Conservation (phyloP, 495 filamentous ascomycete genomes). For the Aspergillus asperescens region DNA sequence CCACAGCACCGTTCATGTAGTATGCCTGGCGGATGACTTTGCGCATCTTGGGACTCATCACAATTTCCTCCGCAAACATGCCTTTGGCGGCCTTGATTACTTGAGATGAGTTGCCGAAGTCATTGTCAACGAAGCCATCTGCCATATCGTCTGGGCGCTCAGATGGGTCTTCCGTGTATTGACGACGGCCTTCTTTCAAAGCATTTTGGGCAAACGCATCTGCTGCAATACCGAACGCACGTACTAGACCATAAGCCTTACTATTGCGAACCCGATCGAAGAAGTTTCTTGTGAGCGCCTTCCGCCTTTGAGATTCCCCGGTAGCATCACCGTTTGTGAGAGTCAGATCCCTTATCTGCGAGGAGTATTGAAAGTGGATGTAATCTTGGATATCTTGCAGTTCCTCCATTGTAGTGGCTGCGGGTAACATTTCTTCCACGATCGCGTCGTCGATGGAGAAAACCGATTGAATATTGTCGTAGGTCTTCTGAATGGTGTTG, state of each 20-base stretch:
- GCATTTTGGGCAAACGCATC: constrained; percentile 83
- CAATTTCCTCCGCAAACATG: constrained; percentile 89
- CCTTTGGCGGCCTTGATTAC: constrained; percentile 73
- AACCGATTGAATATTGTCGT: constrained; percentile 60
- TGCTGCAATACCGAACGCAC: constrained; percentile 83
- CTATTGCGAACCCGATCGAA: constrained; percentile 80
- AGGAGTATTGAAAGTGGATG: constrained; percentile 87
- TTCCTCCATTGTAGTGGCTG: constrained; percentile 80
- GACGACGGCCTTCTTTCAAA: constrained; percentile 66
- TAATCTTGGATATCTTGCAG: constrained; percentile 96
- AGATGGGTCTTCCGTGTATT: constrained; percentile 75
- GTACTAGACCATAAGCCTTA: constrained; percentile 75
- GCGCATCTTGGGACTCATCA: constrained; percentile 82
- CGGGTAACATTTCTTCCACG: constrained; percentile 72
- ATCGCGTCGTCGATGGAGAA: constrained; percentile 47
- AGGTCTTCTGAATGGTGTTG: constrained; percentile 69
- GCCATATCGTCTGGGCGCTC: constrained; percentile 78
- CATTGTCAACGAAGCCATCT: constrained; percentile 64
- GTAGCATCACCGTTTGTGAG: constrained; percentile 48
- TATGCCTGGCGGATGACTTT: constrained; percentile 76
- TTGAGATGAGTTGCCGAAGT: constrained; percentile 70
- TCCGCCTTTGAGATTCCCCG: constrained; percentile 62
- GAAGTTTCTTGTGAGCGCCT: constrained; percentile 64
- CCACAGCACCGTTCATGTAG: constrained; percentile 75
- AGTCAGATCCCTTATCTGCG: constrained; percentile 70